phyloP scores from a whole-genome alignment of 331 rosid genomes.

The Pyracantha coccinea region DNA sequence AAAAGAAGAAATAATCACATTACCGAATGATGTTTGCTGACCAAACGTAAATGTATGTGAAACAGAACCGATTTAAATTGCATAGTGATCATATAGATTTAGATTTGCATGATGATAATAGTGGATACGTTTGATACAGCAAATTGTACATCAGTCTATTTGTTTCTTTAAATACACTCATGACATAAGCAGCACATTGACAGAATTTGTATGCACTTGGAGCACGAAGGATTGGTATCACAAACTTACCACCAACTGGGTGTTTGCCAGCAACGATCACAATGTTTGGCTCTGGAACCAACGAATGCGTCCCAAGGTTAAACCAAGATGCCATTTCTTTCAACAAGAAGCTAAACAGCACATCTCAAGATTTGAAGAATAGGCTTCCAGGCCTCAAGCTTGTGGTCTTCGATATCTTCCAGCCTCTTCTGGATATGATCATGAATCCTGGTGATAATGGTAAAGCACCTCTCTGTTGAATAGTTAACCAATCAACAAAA shows the following conservation, averaged over 20 bases:
- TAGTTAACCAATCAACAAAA: background rate
- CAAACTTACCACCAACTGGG: constrained; percentile 51
- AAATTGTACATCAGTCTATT: background rate
- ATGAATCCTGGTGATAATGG: constrained; percentile 36
- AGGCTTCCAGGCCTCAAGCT: constrained; percentile 39
- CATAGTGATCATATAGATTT: background rate
- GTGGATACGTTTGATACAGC: background rate
- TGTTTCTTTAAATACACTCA: background rate
- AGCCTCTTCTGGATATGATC: constrained; percentile 45
- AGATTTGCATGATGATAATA: background rate
- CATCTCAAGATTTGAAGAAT: constrained; percentile 33
- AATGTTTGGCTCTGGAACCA: constrained; percentile 46
- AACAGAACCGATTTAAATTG: background rate
- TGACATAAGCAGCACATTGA: constrained; percentile 22
- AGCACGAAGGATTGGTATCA: constrained; percentile 46
- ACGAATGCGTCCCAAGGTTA: constrained; percentile 39
- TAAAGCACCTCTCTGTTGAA: constrained; percentile 14
- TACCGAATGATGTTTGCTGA: background rate
- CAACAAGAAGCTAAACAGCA: constrained; percentile 43
- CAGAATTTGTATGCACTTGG: constrained; percentile 55
- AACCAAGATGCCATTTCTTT: constrained; percentile 46
- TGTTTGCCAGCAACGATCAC: constrained; percentile 51
- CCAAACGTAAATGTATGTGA: background rate
- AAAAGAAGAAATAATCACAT: background rate
- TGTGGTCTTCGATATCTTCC: constrained; percentile 46